These are phyloP conservation scores for Phytophthora pini DNA, from an alignment of 352 stramenopile species.

Conservation along the genomic window DNA sequence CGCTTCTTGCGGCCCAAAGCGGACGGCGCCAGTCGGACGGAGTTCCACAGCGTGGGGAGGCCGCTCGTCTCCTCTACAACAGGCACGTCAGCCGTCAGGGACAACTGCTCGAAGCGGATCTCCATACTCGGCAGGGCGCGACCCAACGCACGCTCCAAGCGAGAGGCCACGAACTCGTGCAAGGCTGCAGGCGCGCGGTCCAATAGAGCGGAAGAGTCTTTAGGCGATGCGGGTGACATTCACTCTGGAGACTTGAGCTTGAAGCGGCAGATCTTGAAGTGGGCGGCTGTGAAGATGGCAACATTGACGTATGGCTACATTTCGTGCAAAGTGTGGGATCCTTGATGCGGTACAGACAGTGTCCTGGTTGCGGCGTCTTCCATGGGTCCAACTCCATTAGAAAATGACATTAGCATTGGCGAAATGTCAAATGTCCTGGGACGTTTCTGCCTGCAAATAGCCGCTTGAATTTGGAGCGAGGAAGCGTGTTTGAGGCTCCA, in stretches of 20 bases:
- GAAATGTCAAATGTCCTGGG: not conserved
- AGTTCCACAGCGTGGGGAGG: constrained; percentile 37
- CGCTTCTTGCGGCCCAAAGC: constrained; percentile 24
- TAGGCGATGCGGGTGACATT: not conserved
- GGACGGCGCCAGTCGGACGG: constrained; percentile 17
- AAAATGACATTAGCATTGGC: too few species aligned
- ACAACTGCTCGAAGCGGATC: constrained; percentile 31
- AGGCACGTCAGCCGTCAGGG: constrained; percentile 25
- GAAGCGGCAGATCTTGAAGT: constrained; percentile 13
- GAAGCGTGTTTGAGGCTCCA: not conserved
- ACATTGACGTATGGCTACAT: not conserved
- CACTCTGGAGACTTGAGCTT: constrained; percentile 1
- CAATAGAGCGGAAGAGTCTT: constrained; percentile 7
- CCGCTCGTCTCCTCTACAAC: constrained; percentile 24
- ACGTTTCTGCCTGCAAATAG: constrained; percentile 19
- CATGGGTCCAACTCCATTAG: too few species aligned
- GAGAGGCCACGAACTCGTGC: constrained; percentile 25
- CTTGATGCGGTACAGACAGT: too few species aligned
- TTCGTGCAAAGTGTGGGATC: too few species aligned
- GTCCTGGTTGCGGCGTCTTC: too few species aligned
- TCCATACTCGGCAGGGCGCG: constrained; percentile 38
- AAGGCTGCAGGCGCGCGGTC: constrained; percentile 12
- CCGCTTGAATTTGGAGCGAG: constrained; percentile 7
- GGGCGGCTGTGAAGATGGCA: not conserved
- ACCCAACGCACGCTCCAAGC: constrained; percentile 23